Conservation (phyloP, 2,329 filamentous ascomycete genomes). For the Penicillium capsulatum region DNA sequence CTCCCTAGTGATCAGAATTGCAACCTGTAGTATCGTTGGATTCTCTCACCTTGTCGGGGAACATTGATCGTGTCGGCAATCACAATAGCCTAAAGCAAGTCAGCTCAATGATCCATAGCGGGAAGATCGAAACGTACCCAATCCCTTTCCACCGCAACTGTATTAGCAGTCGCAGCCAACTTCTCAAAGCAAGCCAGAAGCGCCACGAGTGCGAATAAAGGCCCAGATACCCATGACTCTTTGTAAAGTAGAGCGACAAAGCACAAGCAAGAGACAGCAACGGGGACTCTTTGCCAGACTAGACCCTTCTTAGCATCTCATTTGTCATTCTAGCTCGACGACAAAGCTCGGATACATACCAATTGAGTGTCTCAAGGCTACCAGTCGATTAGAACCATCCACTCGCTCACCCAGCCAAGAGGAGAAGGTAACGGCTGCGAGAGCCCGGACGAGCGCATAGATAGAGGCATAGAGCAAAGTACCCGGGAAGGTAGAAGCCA, state of each 20-base stretch:
- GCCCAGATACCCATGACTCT: conserved; percentile 4
- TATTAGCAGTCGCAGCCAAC: conserved; percentile 59
- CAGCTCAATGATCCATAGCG: no score
- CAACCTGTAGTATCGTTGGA: conserved; percentile 22
- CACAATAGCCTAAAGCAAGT: conserved; percentile 25
- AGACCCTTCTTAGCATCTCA: neutral
- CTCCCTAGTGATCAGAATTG: conserved; percentile 10
- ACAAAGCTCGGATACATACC: conserved; percentile 18
- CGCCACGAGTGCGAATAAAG: conserved; percentile 39
- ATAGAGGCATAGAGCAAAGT: conserved; percentile 64
- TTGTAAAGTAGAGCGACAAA: conserved; percentile 39
- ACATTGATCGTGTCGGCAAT: conserved; percentile 33
- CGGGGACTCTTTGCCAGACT: conserved; percentile 39
- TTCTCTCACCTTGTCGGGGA: conserved; percentile 37
- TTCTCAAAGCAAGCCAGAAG: conserved; percentile 66
- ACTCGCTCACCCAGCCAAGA: conserved; percentile 57
- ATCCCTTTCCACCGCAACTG: conserved; percentile 66
- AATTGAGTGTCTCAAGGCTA: conserved; percentile 51
- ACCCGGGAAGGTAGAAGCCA: conserved; percentile 53
- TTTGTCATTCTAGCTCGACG: no score
- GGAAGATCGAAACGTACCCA: conserved; percentile 48
- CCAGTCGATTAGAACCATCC: conserved; percentile 52
- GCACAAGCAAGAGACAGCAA: conserved; percentile 47
- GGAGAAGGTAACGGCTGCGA: conserved; percentile 56
- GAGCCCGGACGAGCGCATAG: conserved; percentile 62